Evolutionary conservation across 2,329 filamentous ascomycete genomes (phyloP).

Genomic region (Fusarium dimerum): DNA sequence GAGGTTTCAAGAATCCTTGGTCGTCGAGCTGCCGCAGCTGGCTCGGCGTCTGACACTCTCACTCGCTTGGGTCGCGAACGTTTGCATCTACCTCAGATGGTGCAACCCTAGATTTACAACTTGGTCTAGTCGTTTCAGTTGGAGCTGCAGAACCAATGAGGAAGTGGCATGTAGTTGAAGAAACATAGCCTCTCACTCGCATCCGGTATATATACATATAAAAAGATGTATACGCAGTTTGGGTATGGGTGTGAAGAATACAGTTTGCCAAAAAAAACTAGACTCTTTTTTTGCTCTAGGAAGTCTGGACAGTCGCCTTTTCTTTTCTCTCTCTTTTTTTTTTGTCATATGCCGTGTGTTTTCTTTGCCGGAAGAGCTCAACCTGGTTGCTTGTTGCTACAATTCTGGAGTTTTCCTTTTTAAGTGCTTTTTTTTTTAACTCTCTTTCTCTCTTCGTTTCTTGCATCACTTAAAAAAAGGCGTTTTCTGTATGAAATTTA

Average conservation of each 20-base stretch:
- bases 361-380: slow-evolving; percentile 16
- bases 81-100: slow-evolving; percentile 28
- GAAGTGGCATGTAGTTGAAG: neutral
- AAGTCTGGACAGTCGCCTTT: neutral
- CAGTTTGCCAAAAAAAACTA: neutral
- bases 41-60: slow-evolving; percentile 14
- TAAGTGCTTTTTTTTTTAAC: neutral
- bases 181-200: too few species aligned
- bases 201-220: neutral
- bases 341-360: slow-evolving; percentile 10
- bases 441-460: slow-evolving; percentile 10
- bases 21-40: slow-evolving; percentile 10
- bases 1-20: slow-evolving; percentile 12
- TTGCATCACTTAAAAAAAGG: slow-evolving; percentile 27
- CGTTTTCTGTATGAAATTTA: slow-evolving; percentile 33
- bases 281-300: neutral
- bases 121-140: neutral
- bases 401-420: slow-evolving; percentile 14
- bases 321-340: neutral
- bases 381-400: slow-evolving; percentile 12
- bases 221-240: neutral
- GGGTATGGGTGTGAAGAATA: neutral
- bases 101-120: slow-evolving; percentile 13
- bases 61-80: slow-evolving; percentile 17
- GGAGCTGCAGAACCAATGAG: neutral